phyloP scores from a whole-genome alignment of 306 rosid species.

The Pterocarpus macrocarpus region DNA sequence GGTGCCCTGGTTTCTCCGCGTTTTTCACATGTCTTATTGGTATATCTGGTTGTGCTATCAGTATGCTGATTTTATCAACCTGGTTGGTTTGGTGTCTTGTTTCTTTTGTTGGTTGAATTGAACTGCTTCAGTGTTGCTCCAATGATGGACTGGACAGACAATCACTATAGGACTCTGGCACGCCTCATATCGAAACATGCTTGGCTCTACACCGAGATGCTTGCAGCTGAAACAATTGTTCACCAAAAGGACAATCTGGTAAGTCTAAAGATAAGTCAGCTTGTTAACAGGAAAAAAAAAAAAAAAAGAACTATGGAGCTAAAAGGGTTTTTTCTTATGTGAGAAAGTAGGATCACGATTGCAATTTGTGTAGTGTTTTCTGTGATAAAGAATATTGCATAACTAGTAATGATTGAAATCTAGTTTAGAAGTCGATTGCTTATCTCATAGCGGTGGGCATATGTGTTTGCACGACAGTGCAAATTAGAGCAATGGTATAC shows the following conservation, averaged over 20 bases:
- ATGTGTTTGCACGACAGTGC: constrained; percentile 16
- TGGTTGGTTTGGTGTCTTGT: constrained; percentile 18
- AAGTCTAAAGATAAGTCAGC: constrained; percentile 42
- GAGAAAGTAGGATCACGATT: constrained; percentile 29
- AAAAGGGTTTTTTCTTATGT: constrained; percentile 4
- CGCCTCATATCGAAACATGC: constrained; percentile 87
- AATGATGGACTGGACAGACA: constrained; percentile 98
- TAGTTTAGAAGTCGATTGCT: neutral
- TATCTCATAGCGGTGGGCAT: neutral
- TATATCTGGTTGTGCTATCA: neutral
- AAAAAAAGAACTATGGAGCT: neutral
- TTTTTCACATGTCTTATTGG: neutral
- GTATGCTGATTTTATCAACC: constrained; percentile 17
- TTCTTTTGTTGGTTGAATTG: constrained; percentile 38
- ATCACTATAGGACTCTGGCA: constrained; percentile 91
- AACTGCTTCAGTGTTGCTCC: constrained; percentile 80
- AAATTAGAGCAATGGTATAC: neutral
- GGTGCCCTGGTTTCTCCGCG: neutral
- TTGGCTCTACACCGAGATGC: constrained; percentile 96
- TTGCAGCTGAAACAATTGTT: constrained; percentile 91
- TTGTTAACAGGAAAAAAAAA: constrained; percentile 21
- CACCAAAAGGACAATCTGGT: constrained; percentile 88
- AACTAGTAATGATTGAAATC: neutral
- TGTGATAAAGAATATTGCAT: constrained; percentile 4
- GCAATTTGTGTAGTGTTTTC: constrained; percentile 19